These are phyloP conservation scores for Chlorella sorokiniana DNA, from an alignment of 139 green algal genomes.

Conservation along the genomic window DNA sequence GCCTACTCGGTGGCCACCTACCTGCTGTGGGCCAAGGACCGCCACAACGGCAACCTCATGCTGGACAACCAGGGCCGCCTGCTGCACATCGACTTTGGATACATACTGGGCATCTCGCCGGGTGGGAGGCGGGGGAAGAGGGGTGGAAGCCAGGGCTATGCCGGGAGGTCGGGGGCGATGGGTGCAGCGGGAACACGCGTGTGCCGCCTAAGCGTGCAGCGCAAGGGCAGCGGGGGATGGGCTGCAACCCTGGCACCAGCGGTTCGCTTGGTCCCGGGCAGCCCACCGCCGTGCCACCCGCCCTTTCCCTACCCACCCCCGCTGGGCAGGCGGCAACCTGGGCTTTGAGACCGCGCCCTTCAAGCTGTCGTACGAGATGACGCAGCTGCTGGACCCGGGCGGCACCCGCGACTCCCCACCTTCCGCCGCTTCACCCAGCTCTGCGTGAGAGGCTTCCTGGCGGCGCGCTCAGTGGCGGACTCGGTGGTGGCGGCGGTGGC, in stretches of 20 bases:
- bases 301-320: neutral
- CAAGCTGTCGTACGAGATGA: slow-evolving; percentile 97
- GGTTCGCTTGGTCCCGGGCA: no score
- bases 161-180: no score
- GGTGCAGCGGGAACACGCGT: no score
- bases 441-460: slow-evolving; percentile 36
- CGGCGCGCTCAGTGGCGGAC: slow-evolving; percentile 49
- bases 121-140: slow-evolving; percentile 30
- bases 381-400: slow-evolving; percentile 95
- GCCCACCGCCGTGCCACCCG: neutral
- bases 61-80: slow-evolving; percentile 90
- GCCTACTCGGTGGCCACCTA: slow-evolving; percentile 90
- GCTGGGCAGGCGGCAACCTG: slow-evolving; percentile 71
- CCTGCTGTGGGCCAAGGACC: slow-evolving; percentile 93
- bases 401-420: slow-evolving; percentile 38
- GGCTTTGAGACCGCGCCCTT: slow-evolving; percentile 96
- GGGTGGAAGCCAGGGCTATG: no score
- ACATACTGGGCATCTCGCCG: slow-evolving; percentile 90
- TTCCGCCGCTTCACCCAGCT: slow-evolving; percentile 66
- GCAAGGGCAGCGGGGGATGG: no score
- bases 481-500: slow-evolving; percentile 61
- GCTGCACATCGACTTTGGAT: slow-evolving; percentile 99
- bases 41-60: slow-evolving; percentile 99
- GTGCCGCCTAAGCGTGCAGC: no score
- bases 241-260: no score